Percentiles rank a stretch among this genome's conserved stretches.
Evolutionary conservation across 2,329 filamentous ascomycete genomes (phyloP).

Genomic region (Metarhizium humberi): DNA sequence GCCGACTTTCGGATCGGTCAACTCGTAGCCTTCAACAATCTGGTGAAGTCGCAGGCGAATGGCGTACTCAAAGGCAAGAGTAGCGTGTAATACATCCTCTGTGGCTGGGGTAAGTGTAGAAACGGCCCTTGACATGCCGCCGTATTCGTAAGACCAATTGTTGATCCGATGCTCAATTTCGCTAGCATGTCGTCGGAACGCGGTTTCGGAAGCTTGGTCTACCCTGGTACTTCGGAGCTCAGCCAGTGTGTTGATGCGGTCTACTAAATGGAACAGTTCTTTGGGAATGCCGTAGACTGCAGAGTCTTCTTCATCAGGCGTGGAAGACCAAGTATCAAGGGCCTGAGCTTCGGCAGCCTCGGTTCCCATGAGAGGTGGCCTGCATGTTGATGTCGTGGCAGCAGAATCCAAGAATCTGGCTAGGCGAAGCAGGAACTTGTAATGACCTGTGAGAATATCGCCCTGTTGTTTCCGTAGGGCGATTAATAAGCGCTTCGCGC

Average conservation of each 20-base stretch:
- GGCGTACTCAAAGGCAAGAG: conserved; percentile 30
- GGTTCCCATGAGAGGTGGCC: conserved; percentile 23
- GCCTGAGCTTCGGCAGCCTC: conserved; percentile 18
- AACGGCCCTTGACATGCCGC: conserved; percentile 16
- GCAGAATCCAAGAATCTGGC: conserved; percentile 24
- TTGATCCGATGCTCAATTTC: conserved; percentile 26
- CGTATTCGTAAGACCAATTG: conserved; percentile 25
- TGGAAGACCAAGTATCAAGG: conserved; percentile 16
- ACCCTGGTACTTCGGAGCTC: conserved; percentile 22
- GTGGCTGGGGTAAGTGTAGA: conserved; percentile 11
- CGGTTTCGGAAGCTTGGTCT: conserved; percentile 18
- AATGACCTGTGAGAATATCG: conserved; percentile 26
- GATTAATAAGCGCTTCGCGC: conserved; percentile 28
- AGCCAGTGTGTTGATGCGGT: conserved; percentile 22
- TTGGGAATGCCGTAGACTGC: conserved; percentile 27
- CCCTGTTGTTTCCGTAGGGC: conserved; percentile 20
- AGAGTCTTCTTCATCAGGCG: conserved; percentile 20
- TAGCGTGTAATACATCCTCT: conserved; percentile 24
- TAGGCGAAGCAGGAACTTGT: conserved; percentile 25
- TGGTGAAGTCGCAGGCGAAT: conserved; percentile 32
- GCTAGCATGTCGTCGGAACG: conserved; percentile 18
- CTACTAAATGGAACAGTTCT: conserved; percentile 23
- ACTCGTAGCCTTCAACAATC: conserved; percentile 31
- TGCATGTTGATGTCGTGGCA: conserved; percentile 24
- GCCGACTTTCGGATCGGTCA: conserved; percentile 23